Evolutionary conservation across 2,329 filamentous ascomycete species (phyloP), one percentile per base, ranked within the genome.

Genomic region (Colletotrichum zoysiae): DNA sequence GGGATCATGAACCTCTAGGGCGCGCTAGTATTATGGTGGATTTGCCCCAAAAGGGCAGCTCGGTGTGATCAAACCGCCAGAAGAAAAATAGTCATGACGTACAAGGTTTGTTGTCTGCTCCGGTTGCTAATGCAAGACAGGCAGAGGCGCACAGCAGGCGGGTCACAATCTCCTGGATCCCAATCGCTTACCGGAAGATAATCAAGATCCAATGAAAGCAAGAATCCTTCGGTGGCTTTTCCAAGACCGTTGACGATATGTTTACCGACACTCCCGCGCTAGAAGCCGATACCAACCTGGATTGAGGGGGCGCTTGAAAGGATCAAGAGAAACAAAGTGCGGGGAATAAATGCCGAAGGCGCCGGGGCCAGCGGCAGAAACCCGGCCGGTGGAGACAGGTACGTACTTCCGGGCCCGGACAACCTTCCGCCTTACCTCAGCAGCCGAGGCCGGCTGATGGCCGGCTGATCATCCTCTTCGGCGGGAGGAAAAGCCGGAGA

Each of bases 51-150:
- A 65, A 20, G 64, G 65, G 70, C 70, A 70, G 70, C 70, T 72
- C 66, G 35, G 38, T 50, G 20, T 30, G 70, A 72, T 70, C 60
- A 69, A 55, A 18, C 12, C 20, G 5, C 9, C 46, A n/a, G 44
- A 26, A n/a, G 26, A 23, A 12, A 33, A 42, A 65, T 33, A 65
- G 70, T 72, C 70, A 65, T 72, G 70, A 72, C 70, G 70, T 72
- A 60, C 46, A 48, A 46, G 16, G 16, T 33, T 48, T 23, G 30
- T 14, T 30, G 23, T 42, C 23, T 44, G 44, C 38, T 9, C 20
- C 55, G 46, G 18, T n/a, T 35, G 16, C 38, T 14, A 9, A 53
- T 64, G 38, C 35, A 33, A 44, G 35, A 35, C 66, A 53, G 50
- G 65, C 51, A 48, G 44, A 53, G n/a, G 33, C 48, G 35, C 26